These are phyloP conservation scores for Picochlorum sp. DNA, from an alignment of 139 green algal species.

Conservation along the genomic window DNA sequence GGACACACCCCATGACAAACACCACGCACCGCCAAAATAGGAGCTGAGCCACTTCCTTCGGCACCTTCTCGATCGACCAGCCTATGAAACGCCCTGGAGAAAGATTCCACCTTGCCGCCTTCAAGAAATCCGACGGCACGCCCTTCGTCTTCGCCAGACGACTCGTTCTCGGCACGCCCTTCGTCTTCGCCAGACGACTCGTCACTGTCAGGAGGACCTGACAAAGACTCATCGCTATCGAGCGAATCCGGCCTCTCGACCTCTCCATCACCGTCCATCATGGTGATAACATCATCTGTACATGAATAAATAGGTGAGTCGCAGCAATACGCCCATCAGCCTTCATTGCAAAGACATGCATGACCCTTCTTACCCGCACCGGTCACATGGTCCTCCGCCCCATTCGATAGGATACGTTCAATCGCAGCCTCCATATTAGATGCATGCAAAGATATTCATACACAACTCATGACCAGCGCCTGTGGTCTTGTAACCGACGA, in stretches of 20 bases:
- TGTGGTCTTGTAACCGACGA: no score
- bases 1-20: conserved; percentile 4
- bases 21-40: conserved; percentile 22
- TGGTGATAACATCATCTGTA: background rate
- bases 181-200: conserved; percentile 13
- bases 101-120: conserved; percentile 50
- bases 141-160: conserved; percentile 1
- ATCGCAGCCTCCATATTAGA: background rate
- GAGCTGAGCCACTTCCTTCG: background rate
- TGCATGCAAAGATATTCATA: no score
- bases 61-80: conserved; percentile 28
- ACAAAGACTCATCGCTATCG: background rate
- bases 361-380: background rate
- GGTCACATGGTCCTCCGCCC: background rate
- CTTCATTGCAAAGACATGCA: background rate
- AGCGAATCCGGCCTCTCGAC: conserved; percentile 1
- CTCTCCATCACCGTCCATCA: conserved; percentile 12
- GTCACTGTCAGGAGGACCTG: background rate
- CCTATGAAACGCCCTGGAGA: conserved; percentile 65
- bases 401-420: background rate
- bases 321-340: no score
- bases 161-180: conserved; percentile 8
- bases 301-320: no score
- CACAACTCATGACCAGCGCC: no score
- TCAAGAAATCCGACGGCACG: conserved; percentile 27